phyloP scores from a whole-genome alignment of 1,284 basidiomycete genomes.

The Leccinum griseonigrum region DNA sequence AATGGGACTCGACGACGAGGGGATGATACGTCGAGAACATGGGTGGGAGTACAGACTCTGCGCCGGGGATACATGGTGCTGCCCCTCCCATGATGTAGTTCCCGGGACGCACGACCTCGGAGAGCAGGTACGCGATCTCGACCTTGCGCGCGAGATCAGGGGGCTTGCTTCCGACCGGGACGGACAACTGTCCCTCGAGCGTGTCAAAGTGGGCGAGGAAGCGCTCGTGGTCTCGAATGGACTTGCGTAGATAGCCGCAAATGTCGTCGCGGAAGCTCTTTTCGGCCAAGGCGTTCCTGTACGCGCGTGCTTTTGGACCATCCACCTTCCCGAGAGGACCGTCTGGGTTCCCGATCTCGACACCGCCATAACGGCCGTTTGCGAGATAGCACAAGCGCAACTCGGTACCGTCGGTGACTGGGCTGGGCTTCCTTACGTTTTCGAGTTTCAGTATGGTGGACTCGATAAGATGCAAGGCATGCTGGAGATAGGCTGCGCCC shows the following conservation, averaged over 20 bases:
- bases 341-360: constrained; percentile 72
- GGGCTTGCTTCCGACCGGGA: constrained; percentile 23
- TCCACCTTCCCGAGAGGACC: constrained; percentile 63
- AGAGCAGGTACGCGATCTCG: constrained; percentile 64
- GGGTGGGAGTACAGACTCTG: constrained; percentile 40
- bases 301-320: constrained; percentile 60
- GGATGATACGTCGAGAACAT: constrained; percentile 84
- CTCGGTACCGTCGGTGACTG: constrained; percentile 61
- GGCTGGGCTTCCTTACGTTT: constrained; percentile 53
- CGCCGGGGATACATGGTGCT: constrained; percentile 25
- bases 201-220: constrained; percentile 80
- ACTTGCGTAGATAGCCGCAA: constrained; percentile 57
- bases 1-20: constrained; percentile 78
- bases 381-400: constrained; percentile 69
- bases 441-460: constrained; percentile 65
- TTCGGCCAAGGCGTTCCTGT: constrained; percentile 54
- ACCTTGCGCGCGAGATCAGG: constrained; percentile 52
- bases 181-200: constrained; percentile 42
- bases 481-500: constrained; percentile 74
- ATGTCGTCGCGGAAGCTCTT: constrained; percentile 57
- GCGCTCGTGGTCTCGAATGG: constrained; percentile 74
- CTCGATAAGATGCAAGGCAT: constrained; percentile 72
- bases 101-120: constrained; percentile 64
- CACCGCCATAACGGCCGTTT: constrained; percentile 69
- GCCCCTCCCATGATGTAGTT: constrained; percentile 38